These are phyloP conservation scores for Xerocomellus chrysenteron DNA, from an alignment of 768 basidiomycete genomes.

Conservation along the genomic window DNA sequence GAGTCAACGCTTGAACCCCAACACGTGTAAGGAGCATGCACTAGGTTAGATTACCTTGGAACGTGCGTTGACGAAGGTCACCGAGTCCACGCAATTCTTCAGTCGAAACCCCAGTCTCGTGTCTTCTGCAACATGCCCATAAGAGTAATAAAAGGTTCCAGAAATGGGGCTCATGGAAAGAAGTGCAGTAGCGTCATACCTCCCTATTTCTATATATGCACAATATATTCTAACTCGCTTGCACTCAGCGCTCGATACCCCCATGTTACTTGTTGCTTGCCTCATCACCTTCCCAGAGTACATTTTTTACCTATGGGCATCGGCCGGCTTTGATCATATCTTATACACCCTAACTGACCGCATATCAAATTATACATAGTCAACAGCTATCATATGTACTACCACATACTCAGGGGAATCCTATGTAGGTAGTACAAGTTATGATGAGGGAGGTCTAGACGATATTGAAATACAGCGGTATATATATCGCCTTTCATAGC, in stretches of 20 bases:
- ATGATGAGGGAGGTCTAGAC: too few relatives aligned
- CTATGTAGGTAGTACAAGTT: too few relatives aligned
- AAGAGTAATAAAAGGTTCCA: not conserved
- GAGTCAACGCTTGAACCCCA: not conserved
- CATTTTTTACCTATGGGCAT: slow-evolving; percentile 35
- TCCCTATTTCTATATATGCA: slow-evolving; percentile 40
- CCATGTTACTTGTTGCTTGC: slow-evolving; percentile 34
- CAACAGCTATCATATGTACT: too few relatives aligned
- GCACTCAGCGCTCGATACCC: slow-evolving; percentile 37
- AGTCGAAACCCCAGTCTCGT: not conserved
- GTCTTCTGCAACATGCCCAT: not conserved
- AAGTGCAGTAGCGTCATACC: not conserved
- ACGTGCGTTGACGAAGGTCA: not conserved
- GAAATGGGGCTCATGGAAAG: not conserved
- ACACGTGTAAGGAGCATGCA: not conserved
- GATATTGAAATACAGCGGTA: too few relatives aligned
- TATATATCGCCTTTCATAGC: too few relatives aligned
- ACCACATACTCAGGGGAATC: too few relatives aligned
- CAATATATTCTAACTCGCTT: slow-evolving; percentile 34
- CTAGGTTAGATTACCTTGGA: not conserved
- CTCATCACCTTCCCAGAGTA: slow-evolving; percentile 38
- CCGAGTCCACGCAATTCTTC: not conserved
- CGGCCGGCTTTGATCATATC: slow-evolving; percentile 46
- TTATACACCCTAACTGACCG: too few relatives aligned
- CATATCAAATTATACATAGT: too few relatives aligned